Conservation (phyloP, 306 rosid genomes). For the Ziziphus jujuba region DNA sequence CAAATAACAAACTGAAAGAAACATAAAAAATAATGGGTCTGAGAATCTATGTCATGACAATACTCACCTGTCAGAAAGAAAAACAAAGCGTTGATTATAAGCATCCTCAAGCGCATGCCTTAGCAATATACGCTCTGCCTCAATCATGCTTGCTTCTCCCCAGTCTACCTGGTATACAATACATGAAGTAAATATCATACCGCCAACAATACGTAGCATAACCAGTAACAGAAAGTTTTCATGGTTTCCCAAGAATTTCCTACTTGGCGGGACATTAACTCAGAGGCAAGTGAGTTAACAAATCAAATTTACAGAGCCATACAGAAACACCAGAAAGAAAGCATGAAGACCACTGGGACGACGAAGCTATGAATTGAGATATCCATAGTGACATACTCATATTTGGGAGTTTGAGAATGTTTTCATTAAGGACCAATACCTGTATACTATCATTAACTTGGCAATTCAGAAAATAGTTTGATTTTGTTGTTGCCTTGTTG, state of each 20-base stretch:
- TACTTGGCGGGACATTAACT: neutral
- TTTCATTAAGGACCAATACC: slow-evolving; percentile 42
- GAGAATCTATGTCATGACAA: slow-evolving; percentile 25
- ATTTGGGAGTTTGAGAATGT: slow-evolving; percentile 8
- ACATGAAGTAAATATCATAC: slow-evolving; percentile 30
- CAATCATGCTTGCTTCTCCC: slow-evolving; percentile 98
- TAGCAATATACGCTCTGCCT: slow-evolving; percentile 88
- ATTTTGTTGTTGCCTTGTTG: slow-evolving; percentile 81
- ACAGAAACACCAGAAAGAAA: neutral
- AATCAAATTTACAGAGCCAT: neutral
- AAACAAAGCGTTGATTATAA: slow-evolving; percentile 83
- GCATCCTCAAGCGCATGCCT: slow-evolving; percentile 81
- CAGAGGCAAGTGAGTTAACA: neutral
- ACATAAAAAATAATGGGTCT: neutral
- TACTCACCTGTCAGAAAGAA: slow-evolving; percentile 96
- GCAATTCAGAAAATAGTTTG: slow-evolving; percentile 74
- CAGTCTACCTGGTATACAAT: slow-evolving; percentile 83
- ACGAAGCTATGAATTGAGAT: neutral
- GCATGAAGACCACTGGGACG: neutral
- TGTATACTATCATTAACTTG: slow-evolving; percentile 93
- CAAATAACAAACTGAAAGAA: neutral
- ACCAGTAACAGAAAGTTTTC: too few species aligned
- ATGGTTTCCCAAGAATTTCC: too few species aligned
- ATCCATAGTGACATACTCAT: neutral
- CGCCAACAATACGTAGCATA: slow-evolving; percentile 7